A percentile compares a stretch with the other conserved stretches of the same genome.
phyloP scores from a whole-genome alignment of 106 monocot species.

The Narthecium ossifragum region DNA sequence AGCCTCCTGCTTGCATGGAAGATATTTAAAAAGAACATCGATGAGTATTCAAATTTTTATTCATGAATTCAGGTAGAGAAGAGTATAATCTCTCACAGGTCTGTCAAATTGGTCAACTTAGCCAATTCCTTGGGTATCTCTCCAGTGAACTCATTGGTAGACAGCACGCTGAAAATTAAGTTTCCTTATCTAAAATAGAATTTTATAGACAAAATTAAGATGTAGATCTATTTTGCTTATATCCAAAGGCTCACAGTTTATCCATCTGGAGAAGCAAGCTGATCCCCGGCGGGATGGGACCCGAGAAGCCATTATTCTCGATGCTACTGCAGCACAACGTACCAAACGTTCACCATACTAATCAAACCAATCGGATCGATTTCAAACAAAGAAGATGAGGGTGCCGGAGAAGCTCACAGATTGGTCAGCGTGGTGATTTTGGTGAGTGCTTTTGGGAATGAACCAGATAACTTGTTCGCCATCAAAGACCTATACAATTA shows the following conservation, averaged over 20 bases:
- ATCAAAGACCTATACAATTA: constrained; percentile 30
- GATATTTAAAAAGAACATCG: neutral
- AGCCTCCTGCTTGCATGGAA: constrained; percentile 44
- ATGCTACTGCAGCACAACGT: constrained; percentile 44
- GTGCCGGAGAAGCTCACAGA: constrained; percentile 24
- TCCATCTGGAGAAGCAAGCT: constrained; percentile 42
- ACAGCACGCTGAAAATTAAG: constrained; percentile 32
- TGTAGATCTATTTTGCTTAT: neutral
- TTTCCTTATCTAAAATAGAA: neutral
- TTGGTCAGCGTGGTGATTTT: constrained; percentile 47
- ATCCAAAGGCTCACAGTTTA: constrained; percentile 34
- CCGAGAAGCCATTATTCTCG: constrained; percentile 57
- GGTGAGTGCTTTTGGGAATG: constrained; percentile 54
- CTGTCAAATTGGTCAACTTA: constrained; percentile 56
- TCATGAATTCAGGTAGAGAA: neutral
- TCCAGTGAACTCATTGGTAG: constrained; percentile 61
- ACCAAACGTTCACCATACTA: neutral
- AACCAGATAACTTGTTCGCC: constrained; percentile 64
- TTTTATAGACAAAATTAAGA: neutral
- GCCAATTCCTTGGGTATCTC: constrained; percentile 36
- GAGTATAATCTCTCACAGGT: constrained; percentile 43
- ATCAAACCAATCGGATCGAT: neutral
- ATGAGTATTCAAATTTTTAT: neutral
- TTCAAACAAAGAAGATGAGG: no score
- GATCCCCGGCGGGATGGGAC: constrained; percentile 37